Conservation (phyloP, 2,329 filamentous ascomycete species). For the Pestalotiopsis sp. region DNA sequence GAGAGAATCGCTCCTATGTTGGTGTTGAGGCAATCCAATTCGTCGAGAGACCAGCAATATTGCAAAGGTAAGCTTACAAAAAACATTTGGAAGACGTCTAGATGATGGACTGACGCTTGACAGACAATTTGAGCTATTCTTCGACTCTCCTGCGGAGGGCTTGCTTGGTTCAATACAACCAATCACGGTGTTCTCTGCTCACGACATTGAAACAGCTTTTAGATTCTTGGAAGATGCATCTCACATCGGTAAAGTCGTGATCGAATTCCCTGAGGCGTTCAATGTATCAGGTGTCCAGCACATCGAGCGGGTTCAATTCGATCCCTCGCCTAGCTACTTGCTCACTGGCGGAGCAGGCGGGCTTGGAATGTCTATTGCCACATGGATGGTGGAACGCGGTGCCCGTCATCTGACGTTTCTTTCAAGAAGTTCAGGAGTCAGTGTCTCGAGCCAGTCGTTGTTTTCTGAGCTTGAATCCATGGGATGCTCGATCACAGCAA, state of each 20-base stretch:
- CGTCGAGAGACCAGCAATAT: neutral
- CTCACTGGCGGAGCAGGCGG: slow-evolving; percentile 38
- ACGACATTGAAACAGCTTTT: slow-evolving; percentile 32
- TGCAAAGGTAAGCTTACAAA: neutral
- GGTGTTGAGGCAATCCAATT: neutral
- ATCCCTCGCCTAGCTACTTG: slow-evolving; percentile 30
- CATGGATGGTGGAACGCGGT: slow-evolving; percentile 32
- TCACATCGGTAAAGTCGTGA: slow-evolving; percentile 30
- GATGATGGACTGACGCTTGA: neutral
- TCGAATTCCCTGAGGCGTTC: neutral
- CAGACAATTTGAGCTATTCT: neutral
- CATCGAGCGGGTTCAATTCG: slow-evolving; percentile 2
- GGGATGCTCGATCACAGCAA: slow-evolving; percentile 27
- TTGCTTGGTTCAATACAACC: neutral
- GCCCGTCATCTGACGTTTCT: slow-evolving; percentile 32
- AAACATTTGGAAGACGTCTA: no score
- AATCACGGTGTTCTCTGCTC: slow-evolving; percentile 22
- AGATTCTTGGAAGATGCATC: slow-evolving; percentile 36
- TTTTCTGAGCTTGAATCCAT: slow-evolving; percentile 23
- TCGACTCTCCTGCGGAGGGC: neutral
- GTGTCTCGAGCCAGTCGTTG: slow-evolving; percentile 19
- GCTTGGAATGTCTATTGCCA: slow-evolving; percentile 31
- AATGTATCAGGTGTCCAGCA: no score
- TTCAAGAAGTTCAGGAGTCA: slow-evolving; percentile 26
- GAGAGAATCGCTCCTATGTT: neutral